phyloP scores from a whole-genome alignment of 805 yeast species.

The Tetrapisispora namnaoensis region DNA sequence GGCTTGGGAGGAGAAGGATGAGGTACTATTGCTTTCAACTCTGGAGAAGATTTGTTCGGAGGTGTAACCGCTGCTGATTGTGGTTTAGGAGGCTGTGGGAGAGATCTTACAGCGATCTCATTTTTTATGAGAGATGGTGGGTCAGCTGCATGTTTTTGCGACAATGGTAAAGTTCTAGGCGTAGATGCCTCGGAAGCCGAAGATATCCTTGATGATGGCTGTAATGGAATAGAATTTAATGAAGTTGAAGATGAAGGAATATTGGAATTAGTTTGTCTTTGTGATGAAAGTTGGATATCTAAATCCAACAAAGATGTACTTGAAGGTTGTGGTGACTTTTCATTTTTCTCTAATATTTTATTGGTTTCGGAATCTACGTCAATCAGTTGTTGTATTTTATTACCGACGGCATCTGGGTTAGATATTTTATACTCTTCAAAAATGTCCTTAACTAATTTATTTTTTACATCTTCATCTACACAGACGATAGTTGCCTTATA shows the following conservation, averaged over 20 bases:
- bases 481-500: slow-evolving; percentile 57
- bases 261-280: neutral
- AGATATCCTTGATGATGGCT: neutral
- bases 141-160: neutral
- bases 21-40: neutral
- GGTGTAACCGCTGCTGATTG: neutral
- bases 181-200: neutral
- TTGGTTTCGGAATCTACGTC: neutral
- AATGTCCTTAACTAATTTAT: slow-evolving; percentile 44
- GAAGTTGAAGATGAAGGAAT: neutral
- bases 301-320: slow-evolving; percentile 9
- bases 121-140: neutral
- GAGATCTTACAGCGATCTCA: neutral
- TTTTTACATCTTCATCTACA: slow-evolving; percentile 54
- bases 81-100: neutral
- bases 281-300: neutral
- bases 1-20: slow-evolving; percentile 29
- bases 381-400: neutral
- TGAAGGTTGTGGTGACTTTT: neutral
- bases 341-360: neutral
- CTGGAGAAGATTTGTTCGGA: neutral
- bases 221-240: slow-evolving; percentile 4
- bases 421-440: slow-evolving; percentile 45
- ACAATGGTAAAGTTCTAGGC: slow-evolving; percentile 9
- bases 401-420: slow-evolving; percentile 22